Evolutionary conservation across 495 filamentous ascomycete genomes (phyloP).

Genomic region (Aspergillus incahuasiensis): DNA sequence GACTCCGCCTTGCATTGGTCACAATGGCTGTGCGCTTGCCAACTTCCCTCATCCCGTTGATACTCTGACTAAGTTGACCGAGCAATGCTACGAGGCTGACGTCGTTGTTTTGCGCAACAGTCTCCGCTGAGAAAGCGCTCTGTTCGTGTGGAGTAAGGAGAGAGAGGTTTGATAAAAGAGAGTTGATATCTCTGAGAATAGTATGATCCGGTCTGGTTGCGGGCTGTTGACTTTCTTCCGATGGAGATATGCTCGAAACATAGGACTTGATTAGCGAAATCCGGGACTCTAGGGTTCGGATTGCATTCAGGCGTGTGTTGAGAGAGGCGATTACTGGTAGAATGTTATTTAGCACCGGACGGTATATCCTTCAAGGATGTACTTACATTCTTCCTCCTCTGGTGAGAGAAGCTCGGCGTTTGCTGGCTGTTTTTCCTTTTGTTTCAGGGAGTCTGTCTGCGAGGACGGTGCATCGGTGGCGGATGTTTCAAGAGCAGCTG

Average conservation of each 20-base stretch:
- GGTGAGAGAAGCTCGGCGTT: slow-evolving; percentile 55
- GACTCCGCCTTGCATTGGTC: slow-evolving; percentile 42
- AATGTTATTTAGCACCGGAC: slow-evolving; percentile 11
- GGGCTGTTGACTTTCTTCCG: slow-evolving; percentile 27
- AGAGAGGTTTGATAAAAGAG: slow-evolving; percentile 50
- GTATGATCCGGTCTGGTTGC: slow-evolving; percentile 34
- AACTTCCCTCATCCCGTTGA: slow-evolving; percentile 61
- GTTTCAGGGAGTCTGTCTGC: slow-evolving; percentile 15
- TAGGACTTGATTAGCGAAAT: slow-evolving; percentile 79
- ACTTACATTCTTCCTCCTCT: slow-evolving; percentile 72
- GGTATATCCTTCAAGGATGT: background rate
- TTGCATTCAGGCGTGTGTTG: slow-evolving; percentile 83
- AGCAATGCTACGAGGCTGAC: slow-evolving; percentile 70
- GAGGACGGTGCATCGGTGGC: slow-evolving; percentile 7
- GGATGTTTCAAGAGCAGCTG: slow-evolving; percentile 47
- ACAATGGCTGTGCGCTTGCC: slow-evolving; percentile 69
- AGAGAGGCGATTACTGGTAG: slow-evolving; percentile 60
- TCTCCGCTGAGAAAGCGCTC: slow-evolving; percentile 57
- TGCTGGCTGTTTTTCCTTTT: slow-evolving; percentile 29
- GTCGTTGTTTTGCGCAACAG: slow-evolving; percentile 69
- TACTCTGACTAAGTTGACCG: slow-evolving; percentile 59
- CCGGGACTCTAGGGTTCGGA: slow-evolving; percentile 83
- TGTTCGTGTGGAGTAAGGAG: slow-evolving; percentile 46
- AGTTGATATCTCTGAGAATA: slow-evolving; percentile 55
- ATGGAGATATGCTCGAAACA: slow-evolving; percentile 65